phyloP scores from a whole-genome alignment of 257 asterid genomes.

The Voacanga thouarsii region DNA sequence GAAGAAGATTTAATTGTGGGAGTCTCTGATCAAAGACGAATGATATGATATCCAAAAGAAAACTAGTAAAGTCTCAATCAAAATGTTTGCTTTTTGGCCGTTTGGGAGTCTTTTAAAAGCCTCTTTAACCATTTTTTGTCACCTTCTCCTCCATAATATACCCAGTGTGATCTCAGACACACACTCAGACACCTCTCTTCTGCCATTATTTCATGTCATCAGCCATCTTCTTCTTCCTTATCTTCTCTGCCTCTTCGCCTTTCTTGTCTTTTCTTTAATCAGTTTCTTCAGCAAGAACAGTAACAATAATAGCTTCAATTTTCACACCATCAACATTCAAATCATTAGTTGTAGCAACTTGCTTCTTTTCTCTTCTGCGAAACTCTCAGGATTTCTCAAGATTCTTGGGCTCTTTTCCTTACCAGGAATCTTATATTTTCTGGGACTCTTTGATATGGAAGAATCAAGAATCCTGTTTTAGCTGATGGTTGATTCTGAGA shows the following conservation, averaged over 20 bases:
- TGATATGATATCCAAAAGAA: not conserved
- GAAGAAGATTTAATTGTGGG: too few relatives aligned
- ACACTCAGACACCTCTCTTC: not conserved
- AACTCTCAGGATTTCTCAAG: not conserved
- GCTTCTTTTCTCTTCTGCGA: not conserved
- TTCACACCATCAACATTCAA: not conserved
- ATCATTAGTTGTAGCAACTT: not conserved
- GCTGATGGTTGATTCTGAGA: not conserved
- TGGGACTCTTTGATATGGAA: not conserved
- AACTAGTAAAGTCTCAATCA: conserved; percentile 18
- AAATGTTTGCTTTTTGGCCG: conserved; percentile 21
- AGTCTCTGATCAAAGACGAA: not conserved
- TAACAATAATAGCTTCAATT: not conserved
- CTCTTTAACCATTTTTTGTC: conserved; percentile 22
- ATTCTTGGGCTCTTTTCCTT: not conserved
- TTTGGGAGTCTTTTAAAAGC: conserved; percentile 12
- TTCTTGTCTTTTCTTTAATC: conserved; percentile 11
- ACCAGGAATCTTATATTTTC: conserved; percentile 1
- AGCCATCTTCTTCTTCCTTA: not conserved
- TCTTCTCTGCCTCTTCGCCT: conserved; percentile 14
- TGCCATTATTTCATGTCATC: conserved; percentile 11
- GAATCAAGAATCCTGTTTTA: not conserved
- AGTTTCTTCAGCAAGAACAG: not conserved
- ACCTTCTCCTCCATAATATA: conserved; percentile 22
- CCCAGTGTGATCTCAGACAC: conserved; percentile 2